These are phyloP conservation scores for Diaporthe capsici DNA, from an alignment of 2,329 filamentous ascomycete species.

Conservation along the genomic window DNA sequence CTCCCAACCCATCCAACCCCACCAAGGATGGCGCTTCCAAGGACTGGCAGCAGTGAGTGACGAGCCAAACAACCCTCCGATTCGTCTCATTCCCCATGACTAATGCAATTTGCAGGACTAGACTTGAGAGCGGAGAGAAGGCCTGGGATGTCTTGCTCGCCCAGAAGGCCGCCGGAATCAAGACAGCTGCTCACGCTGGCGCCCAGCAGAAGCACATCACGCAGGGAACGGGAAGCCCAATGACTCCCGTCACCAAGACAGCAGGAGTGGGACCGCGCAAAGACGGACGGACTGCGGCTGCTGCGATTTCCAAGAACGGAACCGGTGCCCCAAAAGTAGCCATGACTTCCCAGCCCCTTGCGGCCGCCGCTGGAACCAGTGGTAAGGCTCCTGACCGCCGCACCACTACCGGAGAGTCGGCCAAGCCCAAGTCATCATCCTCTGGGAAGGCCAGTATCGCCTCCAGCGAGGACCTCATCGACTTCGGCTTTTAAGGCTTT, in stretches of 20 bases:
- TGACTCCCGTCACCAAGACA: background rate
- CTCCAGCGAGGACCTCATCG: constrained; percentile 29
- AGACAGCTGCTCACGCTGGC: background rate
- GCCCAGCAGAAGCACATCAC: background rate
- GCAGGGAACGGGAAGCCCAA: background rate
- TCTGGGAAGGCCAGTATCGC: background rate
- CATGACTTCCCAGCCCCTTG: background rate
- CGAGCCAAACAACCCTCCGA: background rate
- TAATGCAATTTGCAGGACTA: background rate
- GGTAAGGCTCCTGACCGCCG: background rate
- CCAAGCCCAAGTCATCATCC: background rate
- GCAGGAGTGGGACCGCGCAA: background rate
- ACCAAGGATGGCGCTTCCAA: background rate
- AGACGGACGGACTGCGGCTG: background rate
- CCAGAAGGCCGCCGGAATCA: background rate
- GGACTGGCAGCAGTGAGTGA: background rate
- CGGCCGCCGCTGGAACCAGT: background rate
- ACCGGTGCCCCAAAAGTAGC: background rate
- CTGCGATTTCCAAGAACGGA: background rate
- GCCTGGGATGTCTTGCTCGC: background rate
- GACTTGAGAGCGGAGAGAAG: background rate
- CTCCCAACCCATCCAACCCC: background rate
- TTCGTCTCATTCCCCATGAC: background rate
- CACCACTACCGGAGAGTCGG: background rate
- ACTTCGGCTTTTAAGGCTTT: background rate